Conservation (phyloP, 1,284 basidiomycete genomes). For the Rhodotorula glutinis region DNA sequence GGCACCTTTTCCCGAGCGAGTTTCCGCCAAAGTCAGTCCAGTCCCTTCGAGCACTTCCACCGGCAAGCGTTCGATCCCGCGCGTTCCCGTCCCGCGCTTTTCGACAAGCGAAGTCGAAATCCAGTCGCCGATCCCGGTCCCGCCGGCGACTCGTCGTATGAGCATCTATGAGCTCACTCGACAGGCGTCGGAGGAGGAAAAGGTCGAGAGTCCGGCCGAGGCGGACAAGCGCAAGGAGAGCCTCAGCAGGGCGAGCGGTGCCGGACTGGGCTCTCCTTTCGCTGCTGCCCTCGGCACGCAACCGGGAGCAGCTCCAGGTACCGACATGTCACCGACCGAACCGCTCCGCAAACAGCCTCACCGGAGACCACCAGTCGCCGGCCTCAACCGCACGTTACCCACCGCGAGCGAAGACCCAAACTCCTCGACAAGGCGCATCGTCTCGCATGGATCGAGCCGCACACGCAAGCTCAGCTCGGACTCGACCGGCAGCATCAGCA, state of each 20-base stretch:
- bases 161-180: slow-evolving; percentile 6
- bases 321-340: not conserved
- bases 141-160: not conserved
- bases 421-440: not conserved
- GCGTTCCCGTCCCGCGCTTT: slow-evolving; percentile 9
- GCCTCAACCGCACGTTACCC: slow-evolving; percentile 5
- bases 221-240: slow-evolving; percentile 2
- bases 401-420: not conserved
- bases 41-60: not conserved
- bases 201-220: not conserved
- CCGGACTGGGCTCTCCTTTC: slow-evolving; percentile 7
- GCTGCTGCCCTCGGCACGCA: too few relatives aligned
- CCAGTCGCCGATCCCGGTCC: not conserved
- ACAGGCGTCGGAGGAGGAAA: slow-evolving; percentile 13
- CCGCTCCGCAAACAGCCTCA: not conserved
- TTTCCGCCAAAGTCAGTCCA: too few relatives aligned
- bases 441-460: not conserved
- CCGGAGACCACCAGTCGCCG: slow-evolving; percentile 13
- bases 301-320: too few relatives aligned
- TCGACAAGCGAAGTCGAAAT: not conserved
- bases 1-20: not conserved
- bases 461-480: not conserved
- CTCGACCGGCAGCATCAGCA: slow-evolving; percentile 19
- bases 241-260: slow-evolving; percentile 10
- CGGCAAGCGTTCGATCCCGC: slow-evolving; percentile 1